phyloP scores from a whole-genome alignment of 495 filamentous ascomycete species.

The Amorphotheca resinae region DNA sequence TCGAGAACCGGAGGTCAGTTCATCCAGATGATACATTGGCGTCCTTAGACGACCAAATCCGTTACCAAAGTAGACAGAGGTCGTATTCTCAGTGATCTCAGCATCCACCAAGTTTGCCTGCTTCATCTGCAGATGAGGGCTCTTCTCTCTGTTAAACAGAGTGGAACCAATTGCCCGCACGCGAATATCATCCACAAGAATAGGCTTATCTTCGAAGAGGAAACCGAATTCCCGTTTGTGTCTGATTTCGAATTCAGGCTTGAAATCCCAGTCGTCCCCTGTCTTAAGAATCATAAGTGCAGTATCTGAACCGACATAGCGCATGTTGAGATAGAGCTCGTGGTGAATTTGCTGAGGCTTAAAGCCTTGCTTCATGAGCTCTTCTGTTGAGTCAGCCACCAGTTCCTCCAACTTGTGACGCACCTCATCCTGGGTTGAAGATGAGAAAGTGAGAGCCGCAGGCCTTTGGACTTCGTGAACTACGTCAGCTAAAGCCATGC shows the following conservation, averaged over 20 bases:
- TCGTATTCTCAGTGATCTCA: too few species aligned
- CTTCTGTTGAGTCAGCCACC: neutral
- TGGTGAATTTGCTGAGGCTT: constrained; percentile 29
- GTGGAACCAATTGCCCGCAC: constrained; percentile 34
- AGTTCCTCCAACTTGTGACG: neutral
- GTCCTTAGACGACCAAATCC: constrained; percentile 11
- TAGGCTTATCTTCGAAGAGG: constrained; percentile 30
- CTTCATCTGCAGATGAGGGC: neutral
- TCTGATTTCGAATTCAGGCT: constrained; percentile 31
- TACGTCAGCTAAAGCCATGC: constrained; percentile 39
- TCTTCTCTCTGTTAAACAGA: neutral
- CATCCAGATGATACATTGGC: constrained; percentile 15
- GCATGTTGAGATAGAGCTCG: constrained; percentile 41
- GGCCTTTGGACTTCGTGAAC: constrained; percentile 41
- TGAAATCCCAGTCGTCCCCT: constrained; percentile 21
- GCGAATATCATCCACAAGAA: constrained; percentile 41
- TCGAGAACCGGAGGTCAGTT: constrained; percentile 8
- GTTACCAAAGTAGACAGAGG: neutral
- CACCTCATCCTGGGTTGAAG: neutral
- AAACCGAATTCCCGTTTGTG: constrained; percentile 42
- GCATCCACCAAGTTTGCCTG: neutral
- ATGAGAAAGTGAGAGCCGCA: constrained; percentile 25
- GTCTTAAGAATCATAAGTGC: constrained; percentile 35
- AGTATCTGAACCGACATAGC: constrained; percentile 41
- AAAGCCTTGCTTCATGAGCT: constrained; percentile 24